These are phyloP conservation scores for Beauveria medogensis DNA, from an alignment of 2,329 filamentous ascomycete genomes.

Conservation along the genomic window DNA sequence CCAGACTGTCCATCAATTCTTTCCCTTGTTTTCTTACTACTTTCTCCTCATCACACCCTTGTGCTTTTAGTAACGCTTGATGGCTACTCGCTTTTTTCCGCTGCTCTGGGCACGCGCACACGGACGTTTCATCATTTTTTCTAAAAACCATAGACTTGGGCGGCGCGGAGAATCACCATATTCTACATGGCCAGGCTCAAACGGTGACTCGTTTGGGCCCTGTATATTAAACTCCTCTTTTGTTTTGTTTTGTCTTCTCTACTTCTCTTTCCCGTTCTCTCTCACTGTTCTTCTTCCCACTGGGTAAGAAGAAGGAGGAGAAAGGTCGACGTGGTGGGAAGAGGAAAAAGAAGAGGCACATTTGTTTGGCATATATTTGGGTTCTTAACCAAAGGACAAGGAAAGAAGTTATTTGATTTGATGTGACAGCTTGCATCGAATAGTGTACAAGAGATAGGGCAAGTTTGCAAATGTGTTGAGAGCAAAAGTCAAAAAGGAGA, in stretches of 20 bases:
- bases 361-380: conserved; percentile 8
- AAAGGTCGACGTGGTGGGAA: background rate
- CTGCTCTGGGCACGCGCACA: conserved; percentile 4
- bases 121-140: conserved; percentile 5
- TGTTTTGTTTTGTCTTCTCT: background rate
- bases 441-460: background rate
- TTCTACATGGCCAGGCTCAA: background rate
- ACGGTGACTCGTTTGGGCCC: background rate
- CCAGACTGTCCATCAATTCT: background rate
- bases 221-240: conserved; percentile 13
- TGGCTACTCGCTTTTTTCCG: conserved; percentile 3
- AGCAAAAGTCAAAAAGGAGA: background rate
- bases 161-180: background rate
- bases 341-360: background rate
- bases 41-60: background rate
- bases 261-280: background rate
- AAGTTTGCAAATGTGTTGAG: background rate
- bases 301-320: background rate
- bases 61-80: conserved; percentile 10
- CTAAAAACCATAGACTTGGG: conserved; percentile 7
- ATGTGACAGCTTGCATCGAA: background rate
- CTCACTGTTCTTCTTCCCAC: background rate
- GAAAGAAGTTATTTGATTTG: background rate
- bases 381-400: background rate
- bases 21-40: conserved; percentile 7